Conservation (phyloP, 441 rosid species). For the Populus tomentosa region DNA sequence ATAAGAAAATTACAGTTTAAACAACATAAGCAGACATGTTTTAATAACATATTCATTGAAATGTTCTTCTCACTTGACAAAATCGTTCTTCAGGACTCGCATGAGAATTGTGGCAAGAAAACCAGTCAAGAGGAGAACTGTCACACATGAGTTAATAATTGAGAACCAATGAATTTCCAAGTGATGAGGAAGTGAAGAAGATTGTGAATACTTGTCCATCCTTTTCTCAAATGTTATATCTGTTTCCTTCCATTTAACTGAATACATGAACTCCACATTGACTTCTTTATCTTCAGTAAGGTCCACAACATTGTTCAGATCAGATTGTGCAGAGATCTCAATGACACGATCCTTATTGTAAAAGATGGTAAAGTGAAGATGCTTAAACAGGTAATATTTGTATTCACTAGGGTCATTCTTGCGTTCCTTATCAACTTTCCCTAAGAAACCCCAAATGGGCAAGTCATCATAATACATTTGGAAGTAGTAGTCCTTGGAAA, state of each 20-base stretch:
- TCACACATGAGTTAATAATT: conserved; percentile 73
- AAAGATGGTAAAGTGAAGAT: conserved; percentile 61
- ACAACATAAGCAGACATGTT: neutral
- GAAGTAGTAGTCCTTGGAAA: conserved; percentile 68
- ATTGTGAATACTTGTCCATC: conserved; percentile 77
- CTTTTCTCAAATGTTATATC: conserved; percentile 68
- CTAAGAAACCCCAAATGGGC: conserved; percentile 90
- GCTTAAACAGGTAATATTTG: conserved; percentile 50
- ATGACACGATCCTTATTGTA: conserved; percentile 75
- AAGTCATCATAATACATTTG: conserved; percentile 87
- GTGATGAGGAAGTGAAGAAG: conserved; percentile 77
- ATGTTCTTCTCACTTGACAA: conserved; percentile 55
- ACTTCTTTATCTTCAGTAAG: conserved; percentile 69
- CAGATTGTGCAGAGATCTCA: conserved; percentile 60
- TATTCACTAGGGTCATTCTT: conserved; percentile 32
- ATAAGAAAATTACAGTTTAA: neutral
- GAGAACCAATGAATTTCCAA: conserved; percentile 90
- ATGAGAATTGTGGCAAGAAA: conserved; percentile 86
- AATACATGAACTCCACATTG: conserved; percentile 64
- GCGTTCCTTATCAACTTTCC: conserved; percentile 69
- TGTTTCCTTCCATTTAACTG: conserved; percentile 85
- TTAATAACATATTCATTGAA: neutral
- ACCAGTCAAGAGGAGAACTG: conserved; percentile 80
- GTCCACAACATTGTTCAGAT: conserved; percentile 62
- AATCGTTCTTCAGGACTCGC: conserved; percentile 86